phyloP scores from a whole-genome alignment of 2,329 filamentous ascomycete species.

The Alternaria triticina region DNA sequence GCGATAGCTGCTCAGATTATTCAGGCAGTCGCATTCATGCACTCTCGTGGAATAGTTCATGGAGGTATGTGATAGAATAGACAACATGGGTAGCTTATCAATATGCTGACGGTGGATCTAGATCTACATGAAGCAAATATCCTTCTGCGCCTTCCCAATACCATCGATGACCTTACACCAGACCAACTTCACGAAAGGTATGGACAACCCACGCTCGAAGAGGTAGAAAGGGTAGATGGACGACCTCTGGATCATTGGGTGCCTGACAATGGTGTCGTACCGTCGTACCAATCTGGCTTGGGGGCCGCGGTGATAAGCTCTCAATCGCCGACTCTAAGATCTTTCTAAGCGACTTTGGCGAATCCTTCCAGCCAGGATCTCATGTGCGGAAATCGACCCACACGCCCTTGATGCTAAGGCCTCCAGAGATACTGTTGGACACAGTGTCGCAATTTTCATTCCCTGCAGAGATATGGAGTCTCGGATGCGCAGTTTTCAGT shows the following conservation, averaged over 20 bases:
- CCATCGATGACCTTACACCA: conserved; percentile 8
- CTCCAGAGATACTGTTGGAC: background rate
- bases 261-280: conserved; percentile 15
- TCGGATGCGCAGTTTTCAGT: background rate
- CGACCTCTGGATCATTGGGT: conserved; percentile 15
- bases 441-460: background rate
- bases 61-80: conserved; percentile 8
- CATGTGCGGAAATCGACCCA: background rate
- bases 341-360: background rate
- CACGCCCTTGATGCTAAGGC: background rate
- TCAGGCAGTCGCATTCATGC: conserved; percentile 13
- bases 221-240: background rate
- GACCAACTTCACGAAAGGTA: background rate
- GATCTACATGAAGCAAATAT: conserved; percentile 20
- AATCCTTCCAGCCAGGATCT: background rate
- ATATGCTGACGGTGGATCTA: background rate
- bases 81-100: background rate
- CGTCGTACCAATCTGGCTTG: conserved; percentile 16
- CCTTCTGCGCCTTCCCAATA: conserved; percentile 10
- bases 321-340: conserved; percentile 1
- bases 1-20: conserved; percentile 18
- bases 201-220: background rate
- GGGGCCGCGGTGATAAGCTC: conserved; percentile 6
- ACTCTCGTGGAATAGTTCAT: conserved; percentile 17
- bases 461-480: background rate